Evolutionary conservation across 1,139 yeast genomes (phyloP).

Genomic region (Lodderomyces oxycetoniae): DNA sequence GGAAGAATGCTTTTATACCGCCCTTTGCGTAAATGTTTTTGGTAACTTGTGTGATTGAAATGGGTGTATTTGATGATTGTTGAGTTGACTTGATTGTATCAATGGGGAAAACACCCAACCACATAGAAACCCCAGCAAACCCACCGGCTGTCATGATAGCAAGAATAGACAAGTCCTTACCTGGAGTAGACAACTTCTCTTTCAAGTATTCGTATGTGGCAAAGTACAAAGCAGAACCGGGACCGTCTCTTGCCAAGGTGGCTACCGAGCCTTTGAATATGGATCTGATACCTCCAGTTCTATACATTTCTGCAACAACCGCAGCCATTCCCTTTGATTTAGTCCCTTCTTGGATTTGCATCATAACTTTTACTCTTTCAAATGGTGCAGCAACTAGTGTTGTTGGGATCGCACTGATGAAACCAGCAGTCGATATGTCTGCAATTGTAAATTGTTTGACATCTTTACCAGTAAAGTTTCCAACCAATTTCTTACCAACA

Average conservation of each 20-base stretch:
- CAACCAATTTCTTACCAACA: conserved; percentile 75
- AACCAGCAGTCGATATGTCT: conserved; percentile 91
- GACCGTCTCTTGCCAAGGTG: conserved; percentile 94
- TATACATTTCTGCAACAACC: conserved; percentile 66
- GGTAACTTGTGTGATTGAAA: conserved; percentile 65
- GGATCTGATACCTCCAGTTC: conserved; percentile 78
- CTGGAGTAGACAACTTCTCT: conserved; percentile 51
- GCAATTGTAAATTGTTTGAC: conserved; percentile 50
- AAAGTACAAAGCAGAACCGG: conserved; percentile 95
- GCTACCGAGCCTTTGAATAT: conserved; percentile 89
- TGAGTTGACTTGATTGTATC: conserved; percentile 91
- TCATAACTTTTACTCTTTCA: conserved; percentile 89
- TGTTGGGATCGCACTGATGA: conserved; percentile 90
- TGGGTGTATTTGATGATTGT: conserved; percentile 57
- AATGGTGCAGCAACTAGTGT: conserved; percentile 95
- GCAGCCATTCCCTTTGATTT: conserved; percentile 47
- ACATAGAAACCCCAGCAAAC: conserved; percentile 92
- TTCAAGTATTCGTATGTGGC: conserved; percentile 89
- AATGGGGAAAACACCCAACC: conserved; percentile 94
- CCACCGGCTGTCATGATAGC: conserved; percentile 93
- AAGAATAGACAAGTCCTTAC: conserved; percentile 56
- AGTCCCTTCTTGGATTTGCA: conserved; percentile 70
- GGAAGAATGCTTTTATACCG: conserved; percentile 91
- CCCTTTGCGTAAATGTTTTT: conserved; percentile 59
- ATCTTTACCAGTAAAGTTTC: conserved; percentile 36